These are phyloP conservation scores for Escovopsis sp. DNA, from an alignment of 2,329 filamentous ascomycete species.

Conservation along the genomic window DNA sequence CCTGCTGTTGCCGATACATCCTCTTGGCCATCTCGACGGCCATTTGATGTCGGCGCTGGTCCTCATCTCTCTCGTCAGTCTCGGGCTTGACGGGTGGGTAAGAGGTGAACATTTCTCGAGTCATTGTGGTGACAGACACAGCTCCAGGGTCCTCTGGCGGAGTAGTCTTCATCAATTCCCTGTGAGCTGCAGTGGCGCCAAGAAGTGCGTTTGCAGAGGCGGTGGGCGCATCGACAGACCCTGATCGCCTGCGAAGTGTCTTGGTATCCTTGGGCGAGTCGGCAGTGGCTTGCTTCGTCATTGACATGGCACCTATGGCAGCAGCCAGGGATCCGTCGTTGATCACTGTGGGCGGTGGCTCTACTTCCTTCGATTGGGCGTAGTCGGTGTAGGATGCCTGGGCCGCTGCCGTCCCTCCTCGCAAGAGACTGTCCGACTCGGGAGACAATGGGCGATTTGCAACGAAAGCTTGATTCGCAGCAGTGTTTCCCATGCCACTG, in stretches of 20 bases:
- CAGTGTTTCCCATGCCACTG: constrained; percentile 46
- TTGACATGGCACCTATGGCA: constrained; percentile 61
- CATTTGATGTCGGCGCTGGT: constrained; percentile 63
- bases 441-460: constrained; percentile 10
- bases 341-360: constrained; percentile 23
- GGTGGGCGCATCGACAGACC: constrained; percentile 21
- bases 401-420: constrained; percentile 17
- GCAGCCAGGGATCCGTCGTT: constrained; percentile 56
- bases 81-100: constrained; percentile 58
- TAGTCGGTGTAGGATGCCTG: constrained; percentile 24
- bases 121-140: constrained; percentile 51
- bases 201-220: constrained; percentile 54
- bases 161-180: constrained; percentile 30
- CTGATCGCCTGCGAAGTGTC: constrained; percentile 3
- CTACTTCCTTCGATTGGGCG: constrained; percentile 13
- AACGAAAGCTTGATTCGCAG: constrained; percentile 53
- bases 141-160: constrained; percentile 48
- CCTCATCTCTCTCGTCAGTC: constrained; percentile 56
- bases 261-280: constrained; percentile 39
- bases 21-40: constrained; percentile 80
- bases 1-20: constrained; percentile 64
- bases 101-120: constrained; percentile 63
- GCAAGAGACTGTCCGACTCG: constrained; percentile 8
- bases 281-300: constrained; percentile 44
- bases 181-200: constrained; percentile 56